phyloP scores from a whole-genome alignment of 1,284 basidiomycete species.

The Sanghuangporus baumii region DNA sequence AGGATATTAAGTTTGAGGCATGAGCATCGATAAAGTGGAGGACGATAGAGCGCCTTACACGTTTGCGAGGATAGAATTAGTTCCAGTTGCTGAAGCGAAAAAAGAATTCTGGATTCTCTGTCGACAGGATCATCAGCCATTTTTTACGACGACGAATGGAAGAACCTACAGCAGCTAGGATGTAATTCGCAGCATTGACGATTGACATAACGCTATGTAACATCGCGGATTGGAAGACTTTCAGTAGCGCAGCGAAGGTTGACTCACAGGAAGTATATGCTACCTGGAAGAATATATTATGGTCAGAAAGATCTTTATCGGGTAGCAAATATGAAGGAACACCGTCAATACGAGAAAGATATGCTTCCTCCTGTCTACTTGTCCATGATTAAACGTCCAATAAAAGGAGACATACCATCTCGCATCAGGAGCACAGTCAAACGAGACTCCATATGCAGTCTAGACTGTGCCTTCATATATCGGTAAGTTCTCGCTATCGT shows the following conservation, averaged over 20 bases:
- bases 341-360: too few species aligned
- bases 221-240: neutral
- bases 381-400: neutral
- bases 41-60: constrained; percentile 3
- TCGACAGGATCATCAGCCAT: neutral
- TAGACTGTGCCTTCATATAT: constrained; percentile 8
- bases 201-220: constrained; percentile 11
- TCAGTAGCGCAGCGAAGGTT: neutral
- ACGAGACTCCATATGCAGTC: neutral
- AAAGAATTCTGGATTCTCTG: constrained; percentile 13
- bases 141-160: neutral
- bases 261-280: constrained; percentile 16
- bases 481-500: constrained; percentile 10
- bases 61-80: constrained; percentile 16
- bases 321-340: too few species aligned
- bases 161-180: constrained; percentile 2
- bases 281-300: constrained; percentile 2
- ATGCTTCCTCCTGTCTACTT: too few species aligned
- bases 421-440: constrained; percentile 14
- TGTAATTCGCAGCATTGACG: constrained; percentile 14
- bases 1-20: neutral
- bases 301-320: neutral
- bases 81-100: constrained; percentile 12
- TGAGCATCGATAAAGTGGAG: neutral
- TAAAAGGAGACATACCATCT: constrained; percentile 11